Evolutionary conservation across 345 rosid species (phyloP).

Genomic region (Eucalyptus sideroxylon): DNA sequence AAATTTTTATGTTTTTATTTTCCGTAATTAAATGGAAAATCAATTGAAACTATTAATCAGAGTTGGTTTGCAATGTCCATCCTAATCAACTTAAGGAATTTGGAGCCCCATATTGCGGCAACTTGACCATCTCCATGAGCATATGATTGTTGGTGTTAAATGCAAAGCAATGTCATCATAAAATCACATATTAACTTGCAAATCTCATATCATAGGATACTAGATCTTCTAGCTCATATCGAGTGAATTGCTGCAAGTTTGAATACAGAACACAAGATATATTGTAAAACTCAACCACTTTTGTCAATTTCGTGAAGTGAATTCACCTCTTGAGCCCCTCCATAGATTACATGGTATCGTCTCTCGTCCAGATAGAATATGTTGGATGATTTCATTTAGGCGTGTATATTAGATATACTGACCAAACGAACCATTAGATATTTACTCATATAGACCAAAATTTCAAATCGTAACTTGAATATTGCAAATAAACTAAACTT

Average conservation of each 20-base stretch:
- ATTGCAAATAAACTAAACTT: not conserved
- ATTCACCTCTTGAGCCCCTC: not conserved
- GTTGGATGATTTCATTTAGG: not conserved
- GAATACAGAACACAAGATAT: not conserved
- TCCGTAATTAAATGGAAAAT: not conserved
- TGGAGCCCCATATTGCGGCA: not conserved
- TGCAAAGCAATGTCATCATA: not conserved
- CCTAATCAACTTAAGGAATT: not conserved
- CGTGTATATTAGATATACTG: not conserved
- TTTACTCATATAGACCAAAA: not conserved
- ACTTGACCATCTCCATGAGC: not conserved
- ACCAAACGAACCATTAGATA: not conserved
- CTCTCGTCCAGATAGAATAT: not conserved
- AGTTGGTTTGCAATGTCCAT: not conserved
- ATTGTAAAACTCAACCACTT: not conserved
- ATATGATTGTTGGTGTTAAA: not conserved
- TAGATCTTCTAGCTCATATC: not conserved
- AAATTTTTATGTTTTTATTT: not conserved
- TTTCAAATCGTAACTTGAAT: not conserved
- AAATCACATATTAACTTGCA: not conserved
- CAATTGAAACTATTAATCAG: not conserved
- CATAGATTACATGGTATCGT: not conserved
- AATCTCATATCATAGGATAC: not conserved
- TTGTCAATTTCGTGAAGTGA: not conserved
- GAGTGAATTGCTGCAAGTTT: rapidly evolving